Evolutionary conservation across 441 rosid genomes (phyloP), one percentile per base, ranked within the genome.

Genomic region (Monsonia emarginata): DNA sequence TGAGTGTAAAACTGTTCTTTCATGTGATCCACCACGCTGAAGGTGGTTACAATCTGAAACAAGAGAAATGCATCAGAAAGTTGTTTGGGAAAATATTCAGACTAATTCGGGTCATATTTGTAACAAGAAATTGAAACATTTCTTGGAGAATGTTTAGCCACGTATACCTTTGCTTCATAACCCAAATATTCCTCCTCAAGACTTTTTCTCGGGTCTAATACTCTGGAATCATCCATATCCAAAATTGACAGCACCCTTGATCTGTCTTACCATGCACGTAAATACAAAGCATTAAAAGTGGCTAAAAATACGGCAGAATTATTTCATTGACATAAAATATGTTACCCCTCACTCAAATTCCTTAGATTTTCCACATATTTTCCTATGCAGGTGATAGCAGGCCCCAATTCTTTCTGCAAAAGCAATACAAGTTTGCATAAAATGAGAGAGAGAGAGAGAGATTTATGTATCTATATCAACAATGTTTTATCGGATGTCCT

Each of bases 111-210:
- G n/a, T n/a, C n/a, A n/a, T n/a, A n/a, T n/a, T n/a, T n/a, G n/a
- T n/a, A n/a, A n/a, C n/a, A n/a, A n/a, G n/a, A n/a, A n/a, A n/a
- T n/a, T n/a, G n/a, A n/a, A n/a, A n/a, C n/a, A n/a, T n/a, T n/a
- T n/a, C n/a, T n/a, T n/a, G n/a, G n/a, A n/a, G n/a, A n/a, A n/a
- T n/a, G n/a, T n/a, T n/a, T n/a, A 36, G 42, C 0, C 36, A 28
- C 13, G 21, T 24, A 25, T 76, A 95, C 99, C 92, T 91, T 88
- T 70, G 91, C 84, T 82, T 95, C 99, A 74, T 82, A 88, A 26
- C 81, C 88, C 73, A 89, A 69, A 82, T 95, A 95, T 83, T 89
- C 99, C 80, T 86, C 86, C 83, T 94, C 99, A 11, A 91, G 87
- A 85, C 79, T 80, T 81, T 82, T 84, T 80, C 94, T 95, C 16